Base-by-base conservation (phyloP, 2,329 filamentous ascomycete genomes). In the Paecilomyces fulvus region DNA sequence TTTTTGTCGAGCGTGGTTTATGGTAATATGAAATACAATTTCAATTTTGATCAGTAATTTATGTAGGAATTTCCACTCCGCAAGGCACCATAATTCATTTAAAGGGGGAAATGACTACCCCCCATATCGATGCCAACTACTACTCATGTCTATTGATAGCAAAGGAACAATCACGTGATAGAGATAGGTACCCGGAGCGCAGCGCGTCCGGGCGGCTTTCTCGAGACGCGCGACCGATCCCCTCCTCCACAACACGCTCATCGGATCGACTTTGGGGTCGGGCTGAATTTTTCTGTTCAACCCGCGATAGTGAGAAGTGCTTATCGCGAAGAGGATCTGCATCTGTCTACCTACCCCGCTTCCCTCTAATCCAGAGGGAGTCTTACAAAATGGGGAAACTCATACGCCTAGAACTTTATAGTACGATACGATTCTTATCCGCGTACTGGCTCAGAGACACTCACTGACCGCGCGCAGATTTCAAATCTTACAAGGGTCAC, bases 401-500 rank as follows among this genome's bases (percentile, higher is more conserved):
- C 68, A 89, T 96, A 68, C 87, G 91, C 60, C 85, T 99, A 54
- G 92, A 97, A 80, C 81, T 99, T 60, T 95, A 88, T 78, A 96
- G 90, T 94, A 80, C 23, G 48, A 52, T 37, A 46, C 30, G n/a
- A 43, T 43, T 17, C 30, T 53, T 25, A 37, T 49, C n/a, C 51
- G 17, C 54, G 50, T 30, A 49, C 11, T 58, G 55, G 55, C 53
- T 37, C 52, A 54, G 63, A 54, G 58, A 55, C n/a, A 52, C 55
- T 57, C 53, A 58, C 63, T 73, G 58, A 70, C 54, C 33, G 52
- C 56, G 50, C 21, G 52, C 67, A 94, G 89, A 99, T 79, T 99
- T 99, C 85, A 99, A 99, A 79, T 97, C 94, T 66, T 99, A 99
- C 80, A 96, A 96, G 75, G 94, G 92, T 57, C 92, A 96, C 67